Evolutionary conservation across 2,329 filamentous ascomycete species (phyloP).

Genomic region (Aspergillus transmontanensis): DNA sequence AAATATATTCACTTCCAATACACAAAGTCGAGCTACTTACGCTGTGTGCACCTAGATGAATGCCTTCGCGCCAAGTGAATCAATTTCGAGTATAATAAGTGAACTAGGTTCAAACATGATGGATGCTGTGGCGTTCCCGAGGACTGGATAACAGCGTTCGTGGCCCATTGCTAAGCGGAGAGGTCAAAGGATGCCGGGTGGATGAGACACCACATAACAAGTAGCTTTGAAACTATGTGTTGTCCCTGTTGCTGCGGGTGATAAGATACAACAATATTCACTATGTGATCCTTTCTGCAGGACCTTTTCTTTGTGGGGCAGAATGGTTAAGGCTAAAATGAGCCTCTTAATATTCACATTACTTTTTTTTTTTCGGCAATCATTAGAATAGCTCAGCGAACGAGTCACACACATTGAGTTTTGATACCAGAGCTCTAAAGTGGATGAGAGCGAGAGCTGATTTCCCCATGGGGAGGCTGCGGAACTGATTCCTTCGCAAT

Average conservation of each 20-base stretch:
- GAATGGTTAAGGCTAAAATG: neutral
- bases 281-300: neutral
- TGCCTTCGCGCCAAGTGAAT: neutral
- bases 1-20: conserved; percentile 10
- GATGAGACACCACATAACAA: neutral
- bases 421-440: neutral
- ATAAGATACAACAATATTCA: too few species aligned
- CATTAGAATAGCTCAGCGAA: neutral
- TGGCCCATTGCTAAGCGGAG: neutral
- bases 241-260: too few species aligned
- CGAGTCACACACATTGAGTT: neutral
- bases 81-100: neutral
- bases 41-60: neutral
- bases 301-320: neutral
- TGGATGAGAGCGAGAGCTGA: neutral
- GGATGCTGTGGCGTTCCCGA: neutral
- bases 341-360: neutral
- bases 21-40: neutral
- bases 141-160: neutral
- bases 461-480: conserved; percentile 8
- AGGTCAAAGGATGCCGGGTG: neutral
- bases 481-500: conserved; percentile 4
- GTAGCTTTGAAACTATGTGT: neutral
- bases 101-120: neutral
- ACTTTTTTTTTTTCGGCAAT: neutral